phyloP scores from a whole-genome alignment of 768 basidiomycete species.

The Lactarius deliciosus region DNA sequence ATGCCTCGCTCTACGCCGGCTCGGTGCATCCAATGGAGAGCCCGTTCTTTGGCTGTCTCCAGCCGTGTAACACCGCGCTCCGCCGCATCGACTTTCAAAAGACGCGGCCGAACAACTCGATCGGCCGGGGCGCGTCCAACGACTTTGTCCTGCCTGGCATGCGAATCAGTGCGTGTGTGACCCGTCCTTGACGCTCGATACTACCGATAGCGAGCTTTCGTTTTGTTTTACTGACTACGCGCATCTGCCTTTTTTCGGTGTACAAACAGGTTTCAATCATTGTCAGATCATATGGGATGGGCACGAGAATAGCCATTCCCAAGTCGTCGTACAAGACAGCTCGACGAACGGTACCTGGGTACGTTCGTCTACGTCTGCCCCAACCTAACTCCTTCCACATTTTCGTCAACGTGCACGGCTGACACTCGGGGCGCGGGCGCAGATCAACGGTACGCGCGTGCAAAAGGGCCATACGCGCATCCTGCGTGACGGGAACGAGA shows the following conservation, averaged over 20 bases:
- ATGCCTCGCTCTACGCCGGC: background rate
- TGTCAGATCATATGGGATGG: slow-evolving; percentile 62
- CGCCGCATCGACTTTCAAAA: slow-evolving; percentile 27
- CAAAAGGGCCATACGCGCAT: slow-evolving; percentile 54
- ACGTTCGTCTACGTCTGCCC: slow-evolving; percentile 33
- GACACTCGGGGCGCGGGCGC: background rate
- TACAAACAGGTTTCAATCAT: slow-evolving; percentile 50
- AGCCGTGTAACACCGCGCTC: slow-evolving; percentile 17
- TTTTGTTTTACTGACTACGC: slow-evolving; percentile 1
- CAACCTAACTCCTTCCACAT: background rate
- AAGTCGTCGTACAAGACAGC: slow-evolving; percentile 52
- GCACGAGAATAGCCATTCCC: slow-evolving; percentile 40
- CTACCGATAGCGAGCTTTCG: background rate
- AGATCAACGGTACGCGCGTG: slow-evolving; percentile 72
- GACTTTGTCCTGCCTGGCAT: slow-evolving; percentile 65
- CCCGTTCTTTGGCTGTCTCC: slow-evolving; percentile 25
- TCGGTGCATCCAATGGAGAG: slow-evolving; percentile 17
- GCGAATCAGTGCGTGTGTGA: slow-evolving; percentile 63
- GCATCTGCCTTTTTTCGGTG: slow-evolving; percentile 28
- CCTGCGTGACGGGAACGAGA: slow-evolving; percentile 78
- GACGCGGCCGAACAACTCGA: slow-evolving; percentile 2
- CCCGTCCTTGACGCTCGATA: slow-evolving; percentile 1
- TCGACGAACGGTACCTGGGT: slow-evolving; percentile 78
- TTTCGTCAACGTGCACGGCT: slow-evolving; percentile 2
- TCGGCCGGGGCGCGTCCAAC: slow-evolving; percentile 30